phyloP scores from a whole-genome alignment of 139 green algal genomes.

The Picochlorum sp. region DNA sequence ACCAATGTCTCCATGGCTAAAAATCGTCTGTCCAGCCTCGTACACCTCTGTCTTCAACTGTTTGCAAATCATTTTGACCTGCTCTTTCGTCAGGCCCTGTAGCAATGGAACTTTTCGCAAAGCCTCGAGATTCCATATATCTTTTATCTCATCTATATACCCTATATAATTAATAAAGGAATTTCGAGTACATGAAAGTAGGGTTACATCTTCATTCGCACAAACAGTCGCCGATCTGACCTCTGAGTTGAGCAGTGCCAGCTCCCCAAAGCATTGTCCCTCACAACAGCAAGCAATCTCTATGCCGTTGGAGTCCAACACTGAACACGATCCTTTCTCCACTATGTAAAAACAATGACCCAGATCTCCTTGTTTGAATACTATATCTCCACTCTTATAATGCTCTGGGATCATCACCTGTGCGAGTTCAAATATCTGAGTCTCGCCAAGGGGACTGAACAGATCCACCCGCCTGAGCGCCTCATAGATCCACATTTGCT shows the following conservation, averaged over 20 bases:
- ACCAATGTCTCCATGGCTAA: constrained; percentile 34
- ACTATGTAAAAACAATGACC: constrained; percentile 83
- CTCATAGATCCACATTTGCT: constrained; percentile 76
- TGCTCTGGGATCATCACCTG: constrained; percentile 30
- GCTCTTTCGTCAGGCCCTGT: constrained; percentile 51
- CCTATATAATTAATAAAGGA: constrained; percentile 59
- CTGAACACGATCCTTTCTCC: constrained; percentile 59
- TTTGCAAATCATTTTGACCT: constrained; percentile 65
- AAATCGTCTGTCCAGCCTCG: constrained; percentile 35
- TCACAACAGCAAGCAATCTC: constrained; percentile 49
- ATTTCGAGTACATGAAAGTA: constrained; percentile 49
- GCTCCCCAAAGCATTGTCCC: constrained; percentile 83
- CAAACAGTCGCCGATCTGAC: constrained; percentile 34
- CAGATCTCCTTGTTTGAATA: constrained; percentile 40
- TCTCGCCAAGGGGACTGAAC: constrained; percentile 55
- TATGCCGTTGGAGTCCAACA: constrained; percentile 29
- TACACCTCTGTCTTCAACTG: constrained; percentile 31
- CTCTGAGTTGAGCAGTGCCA: constrained; percentile 66
- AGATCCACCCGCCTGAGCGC: constrained; percentile 68
- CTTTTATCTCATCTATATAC: constrained; percentile 57
- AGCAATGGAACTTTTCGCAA: constrained; percentile 75
- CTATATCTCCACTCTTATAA: constrained; percentile 20
- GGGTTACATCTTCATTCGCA: constrained; percentile 11
- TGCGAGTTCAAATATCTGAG: constrained; percentile 70
- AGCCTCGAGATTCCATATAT: constrained; percentile 72